A percentile compares a stretch with the other conserved stretches of the same genome.
Conservation (phyloP, 768 basidiomycete genomes). For the Suillus cothurnatus region DNA sequence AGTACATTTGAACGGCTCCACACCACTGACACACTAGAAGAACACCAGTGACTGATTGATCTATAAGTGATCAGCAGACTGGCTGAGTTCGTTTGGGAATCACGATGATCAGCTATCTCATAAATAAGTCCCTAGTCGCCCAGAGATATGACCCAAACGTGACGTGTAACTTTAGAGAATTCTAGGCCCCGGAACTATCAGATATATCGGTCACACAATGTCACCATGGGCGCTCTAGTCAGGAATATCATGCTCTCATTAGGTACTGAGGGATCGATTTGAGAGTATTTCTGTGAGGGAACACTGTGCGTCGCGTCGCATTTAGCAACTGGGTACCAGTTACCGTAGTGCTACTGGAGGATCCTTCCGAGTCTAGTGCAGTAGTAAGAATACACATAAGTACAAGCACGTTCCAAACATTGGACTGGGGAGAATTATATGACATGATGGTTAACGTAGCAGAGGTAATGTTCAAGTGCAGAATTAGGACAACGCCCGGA, state of each 20-base stretch:
- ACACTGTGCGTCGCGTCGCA: neutral
- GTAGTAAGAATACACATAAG: constrained; percentile 12
- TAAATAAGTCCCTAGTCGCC: neutral
- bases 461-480: neutral
- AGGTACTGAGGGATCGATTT: neutral
- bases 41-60: neutral
- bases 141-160: neutral
- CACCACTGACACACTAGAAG: neutral
- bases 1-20: neutral
- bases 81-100: too few relatives aligned
- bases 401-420: constrained; percentile 12
- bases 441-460: constrained; percentile 8
- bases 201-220: neutral
- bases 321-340: constrained; percentile 4
- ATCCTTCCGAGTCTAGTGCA: constrained; percentile 21
- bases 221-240: neutral
- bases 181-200: neutral
- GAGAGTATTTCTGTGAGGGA: neutral
- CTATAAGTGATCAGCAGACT: neutral
- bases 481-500: constrained; percentile 2
- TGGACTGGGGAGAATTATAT: neutral
- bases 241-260: neutral
- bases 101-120: neutral
- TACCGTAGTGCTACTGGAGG: constrained; percentile 3
- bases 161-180: neutral